Evolutionary conservation across 257 asterid genomes (phyloP).

Genomic region (Solanum dulcamara): DNA sequence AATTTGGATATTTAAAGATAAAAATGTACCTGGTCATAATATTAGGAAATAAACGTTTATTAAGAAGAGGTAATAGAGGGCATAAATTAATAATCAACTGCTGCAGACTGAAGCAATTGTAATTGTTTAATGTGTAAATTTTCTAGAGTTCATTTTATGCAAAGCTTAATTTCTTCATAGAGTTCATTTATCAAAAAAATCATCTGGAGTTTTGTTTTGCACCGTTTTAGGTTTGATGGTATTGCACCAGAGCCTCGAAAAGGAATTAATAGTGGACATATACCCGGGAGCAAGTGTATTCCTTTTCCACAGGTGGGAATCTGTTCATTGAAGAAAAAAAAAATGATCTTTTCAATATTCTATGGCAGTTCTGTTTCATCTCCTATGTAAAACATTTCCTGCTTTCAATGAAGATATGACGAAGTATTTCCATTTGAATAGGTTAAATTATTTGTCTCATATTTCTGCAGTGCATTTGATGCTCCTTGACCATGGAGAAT

Average conservation of each 20-base stretch:
- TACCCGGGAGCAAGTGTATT: conserved; percentile 86
- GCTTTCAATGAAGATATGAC: not conserved
- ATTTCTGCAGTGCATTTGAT: not conserved
- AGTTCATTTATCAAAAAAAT: not conserved
- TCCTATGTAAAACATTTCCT: not conserved
- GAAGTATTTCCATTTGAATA: not conserved
- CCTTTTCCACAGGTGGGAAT: conserved; percentile 78
- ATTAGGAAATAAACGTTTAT: not conserved
- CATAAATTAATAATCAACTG: not conserved
- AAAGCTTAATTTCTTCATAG: not conserved
- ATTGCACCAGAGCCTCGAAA: conserved; percentile 96
- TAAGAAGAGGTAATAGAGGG: not conserved
- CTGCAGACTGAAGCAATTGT: not conserved
- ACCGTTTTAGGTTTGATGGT: conserved; percentile 63
- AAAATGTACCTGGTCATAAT: not conserved
- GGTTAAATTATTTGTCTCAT: not conserved
- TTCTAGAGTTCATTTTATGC: not conserved
- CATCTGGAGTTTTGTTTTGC: not conserved
- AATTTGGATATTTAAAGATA: not conserved
- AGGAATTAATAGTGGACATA: conserved; percentile 84
- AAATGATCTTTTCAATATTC: not conserved
- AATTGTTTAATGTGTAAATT: not conserved
- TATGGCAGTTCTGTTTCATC: not conserved
- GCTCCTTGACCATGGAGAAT: not conserved
- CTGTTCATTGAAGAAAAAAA: not conserved